Percentiles rank a stretch among this genome's conserved stretches.
Conservation (phyloP, 2,329 filamentous ascomycete genomes). For the Tolypocladium amazonense region DNA sequence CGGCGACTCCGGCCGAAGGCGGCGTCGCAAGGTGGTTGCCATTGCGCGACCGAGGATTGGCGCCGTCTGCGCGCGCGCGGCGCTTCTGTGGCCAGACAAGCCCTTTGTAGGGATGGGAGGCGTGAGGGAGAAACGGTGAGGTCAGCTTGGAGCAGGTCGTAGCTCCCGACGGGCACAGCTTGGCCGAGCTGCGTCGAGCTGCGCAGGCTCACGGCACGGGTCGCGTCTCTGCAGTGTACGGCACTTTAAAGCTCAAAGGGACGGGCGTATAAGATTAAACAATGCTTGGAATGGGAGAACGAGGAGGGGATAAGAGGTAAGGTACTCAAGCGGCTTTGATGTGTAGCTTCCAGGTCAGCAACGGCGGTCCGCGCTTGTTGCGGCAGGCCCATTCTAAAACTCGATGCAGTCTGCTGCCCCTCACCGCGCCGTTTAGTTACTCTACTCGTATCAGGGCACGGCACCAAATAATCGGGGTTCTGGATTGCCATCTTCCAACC, state of each 20-base stretch:
- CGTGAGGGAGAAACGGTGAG: background rate
- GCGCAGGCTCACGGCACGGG: background rate
- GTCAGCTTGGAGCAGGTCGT: background rate
- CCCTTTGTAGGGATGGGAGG: background rate
- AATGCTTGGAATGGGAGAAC: too few species aligned
- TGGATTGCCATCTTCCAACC: background rate
- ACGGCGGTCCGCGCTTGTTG: background rate
- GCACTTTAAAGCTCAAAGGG: background rate
- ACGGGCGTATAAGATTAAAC: background rate
- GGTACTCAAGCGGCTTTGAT: background rate
- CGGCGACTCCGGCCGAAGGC: constrained; percentile 14
- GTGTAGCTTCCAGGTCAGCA: background rate
- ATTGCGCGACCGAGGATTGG: constrained; percentile 8
- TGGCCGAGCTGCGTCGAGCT: background rate
- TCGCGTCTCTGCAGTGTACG: background rate
- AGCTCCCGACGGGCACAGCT: background rate
- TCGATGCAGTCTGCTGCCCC: background rate
- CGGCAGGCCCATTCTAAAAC: background rate
- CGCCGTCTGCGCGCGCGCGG: background rate
- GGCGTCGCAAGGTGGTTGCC: constrained; percentile 23
- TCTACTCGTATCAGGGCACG: background rate
- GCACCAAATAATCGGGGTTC: background rate
- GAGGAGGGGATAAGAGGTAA: background rate
- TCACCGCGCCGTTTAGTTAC: background rate
- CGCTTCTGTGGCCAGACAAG: background rate